phyloP scores from a whole-genome alignment of 305 asterid species.

The Fraxinus xanthoxyloides region DNA sequence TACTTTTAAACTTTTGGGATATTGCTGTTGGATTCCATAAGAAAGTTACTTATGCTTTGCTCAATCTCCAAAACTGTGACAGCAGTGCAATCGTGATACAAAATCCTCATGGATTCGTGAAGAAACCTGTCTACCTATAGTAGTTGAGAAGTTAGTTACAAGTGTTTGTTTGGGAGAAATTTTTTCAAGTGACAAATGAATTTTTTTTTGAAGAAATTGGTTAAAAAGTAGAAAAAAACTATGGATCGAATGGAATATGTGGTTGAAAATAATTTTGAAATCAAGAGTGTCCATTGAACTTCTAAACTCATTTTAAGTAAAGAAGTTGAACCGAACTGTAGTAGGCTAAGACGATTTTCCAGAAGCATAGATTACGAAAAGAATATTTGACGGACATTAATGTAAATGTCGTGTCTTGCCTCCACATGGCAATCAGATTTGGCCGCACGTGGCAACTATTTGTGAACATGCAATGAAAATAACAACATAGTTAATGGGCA shows the following conservation, averaged over 20 bases:
- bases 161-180: not conserved
- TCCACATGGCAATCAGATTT: not conserved
- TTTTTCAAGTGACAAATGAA: not conserved
- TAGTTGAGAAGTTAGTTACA: not conserved
- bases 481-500: too few species aligned
- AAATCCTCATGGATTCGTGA: not conserved
- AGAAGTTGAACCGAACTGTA: too few species aligned
- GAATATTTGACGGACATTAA: too few species aligned
- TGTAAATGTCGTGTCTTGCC: too few species aligned
- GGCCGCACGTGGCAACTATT: not conserved
- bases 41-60: not conserved
- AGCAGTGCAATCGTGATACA: not conserved
- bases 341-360: not conserved
- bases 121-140: not conserved
- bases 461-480: too few species aligned
- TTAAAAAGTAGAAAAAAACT: too few species aligned
- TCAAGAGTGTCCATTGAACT: too few species aligned
- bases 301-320: too few species aligned
- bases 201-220: not conserved
- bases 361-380: too few species aligned
- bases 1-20: not conserved
- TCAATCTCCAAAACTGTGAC: not conserved
- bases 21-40: not conserved
- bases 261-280: too few species aligned
- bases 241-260: too few species aligned